Base-by-base conservation (phyloP, 2,329 filamentous ascomycete genomes). In the Alternaria ethzedia region DNA sequence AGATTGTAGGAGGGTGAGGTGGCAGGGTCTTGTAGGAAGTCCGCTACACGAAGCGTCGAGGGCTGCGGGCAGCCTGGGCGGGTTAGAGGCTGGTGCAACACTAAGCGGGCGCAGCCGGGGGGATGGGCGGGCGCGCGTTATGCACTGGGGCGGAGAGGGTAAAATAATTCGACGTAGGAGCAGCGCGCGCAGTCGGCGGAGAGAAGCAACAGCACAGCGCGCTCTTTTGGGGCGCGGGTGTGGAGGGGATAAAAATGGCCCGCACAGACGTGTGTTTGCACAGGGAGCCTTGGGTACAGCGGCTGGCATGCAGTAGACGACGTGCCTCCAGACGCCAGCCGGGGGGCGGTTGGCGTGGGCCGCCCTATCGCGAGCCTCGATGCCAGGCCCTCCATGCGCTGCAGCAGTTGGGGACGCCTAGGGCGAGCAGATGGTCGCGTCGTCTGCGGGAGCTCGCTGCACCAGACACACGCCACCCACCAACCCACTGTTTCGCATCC, bases 11-110 rank as follows among this genome's bases (percentile, higher is more conserved):
- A 77, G 74, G 73, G 74, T 28, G 45, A 52, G 49, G 51, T 73
- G 67, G 75, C 74, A 78, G 74, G 65, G 70, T 60, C 70, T 71
- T 68, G 70, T 68, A 71, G 70, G 70, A 65, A 72, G 70, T 71
- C 71, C 73, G 76, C 72, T 71, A 79, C 77, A 75, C 74, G 68
- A 72, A 61, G 67, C 70, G 78, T 78, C 72, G 74, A 74, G 70
- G 72, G 70, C 73, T 69, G 70, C 70, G 66, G 57, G 61, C 70
- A 75, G 75, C 69, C 68, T 71, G 70, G 68, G 68, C 64, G 61
- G 56, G 68, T 70, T 61, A 70, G 69, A 74, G 69, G 64, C 57
- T 69, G 66, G 70, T 74, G 72, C 67, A 69, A 73, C 71, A 70
- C 63, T 52, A 52, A 36, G 28, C 49, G 43, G 56, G 45, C 52